Evolutionary conservation across 371 early-diverging fungal genomes (phyloP), one percentile per base, ranked within the genome.

Genomic region (Mortierella sp.): DNA sequence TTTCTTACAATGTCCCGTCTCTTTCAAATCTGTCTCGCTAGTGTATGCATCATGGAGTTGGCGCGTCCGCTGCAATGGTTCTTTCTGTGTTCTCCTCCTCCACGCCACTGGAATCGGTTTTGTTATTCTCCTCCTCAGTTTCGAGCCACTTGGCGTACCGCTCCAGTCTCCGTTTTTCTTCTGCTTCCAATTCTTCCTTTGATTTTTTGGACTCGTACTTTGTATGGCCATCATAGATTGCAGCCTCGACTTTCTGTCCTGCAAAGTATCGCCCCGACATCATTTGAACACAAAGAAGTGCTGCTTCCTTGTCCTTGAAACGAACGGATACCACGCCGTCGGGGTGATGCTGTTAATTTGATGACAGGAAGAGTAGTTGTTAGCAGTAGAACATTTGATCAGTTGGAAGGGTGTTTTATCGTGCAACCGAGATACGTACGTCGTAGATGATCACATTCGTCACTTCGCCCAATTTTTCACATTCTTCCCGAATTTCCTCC

Each of bases 251-350:
- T 54, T 88, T 86, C 24, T 89, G 85, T 1, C 95, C 96, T 37
- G 89, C 94, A 88, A 96, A 97, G 77, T 86, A 96, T 5, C 98
- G 87, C 9, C 94, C 93, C 56, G 95, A 89, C 95, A 96, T 96
- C 65, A 89, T 70, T 90, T 85, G 73, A 21, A 95, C 86, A 78
- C 96, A 96, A 3, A 91, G 89, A 22, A 85, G 82, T 0, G 97
- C 97, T 8, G 90, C 82, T 46, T 91, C 86, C 45, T 82, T 80
- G 25, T 95, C 95, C 77, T 89, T 94, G 79, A 90, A 98, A 43
- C 94, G 86, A 9, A 98, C 94, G 0, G 94, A 90, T 28, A 96
- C 89, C 13, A 96, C 85, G 2, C 98, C 98, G 2, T 94, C 95
- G 5, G 92, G 91, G 5, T 90, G 86, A 81, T 84, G 84, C 93